These are phyloP conservation scores for Monoraphidium neglectum DNA, from an alignment of 139 green algal species.

Conservation along the genomic window DNA sequence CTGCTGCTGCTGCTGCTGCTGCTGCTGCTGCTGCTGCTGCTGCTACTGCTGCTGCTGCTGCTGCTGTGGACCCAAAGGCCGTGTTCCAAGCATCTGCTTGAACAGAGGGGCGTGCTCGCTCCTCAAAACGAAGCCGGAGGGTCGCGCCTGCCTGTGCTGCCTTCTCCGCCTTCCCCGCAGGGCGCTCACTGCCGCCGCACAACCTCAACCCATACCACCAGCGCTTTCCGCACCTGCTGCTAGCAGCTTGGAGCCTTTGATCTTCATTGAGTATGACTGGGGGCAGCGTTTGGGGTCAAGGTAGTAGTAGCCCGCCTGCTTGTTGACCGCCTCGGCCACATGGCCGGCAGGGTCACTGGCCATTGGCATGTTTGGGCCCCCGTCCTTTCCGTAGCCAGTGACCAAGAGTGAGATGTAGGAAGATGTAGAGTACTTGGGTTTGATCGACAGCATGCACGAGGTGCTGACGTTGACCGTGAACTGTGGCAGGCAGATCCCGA, in stretches of 20 bases:
- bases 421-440: constrained; percentile 4
- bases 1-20: not conserved
- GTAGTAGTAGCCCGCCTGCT: constrained; percentile 32
- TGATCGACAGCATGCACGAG: constrained; percentile 21
- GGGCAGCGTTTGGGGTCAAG: constrained; percentile 24
- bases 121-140: not conserved
- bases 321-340: constrained; percentile 20
- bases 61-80: not conserved
- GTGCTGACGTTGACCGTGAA: constrained; percentile 26
- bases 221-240: constrained; percentile 14
- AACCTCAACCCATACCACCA: not conserved
- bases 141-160: not conserved
- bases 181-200: not conserved
- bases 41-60: not conserved
- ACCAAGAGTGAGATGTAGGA: constrained; percentile 16
- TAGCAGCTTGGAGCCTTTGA: constrained; percentile 24
- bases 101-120: not conserved
- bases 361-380: constrained; percentile 14
- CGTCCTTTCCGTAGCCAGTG: not conserved
- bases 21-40: not conserved
- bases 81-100: not conserved
- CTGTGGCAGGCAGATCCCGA: constrained; percentile 31
- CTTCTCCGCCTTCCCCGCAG: not conserved
- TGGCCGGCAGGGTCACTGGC: constrained; percentile 14
- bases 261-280: not conserved